Evolutionary conservation across 345 rosid species (phyloP), one percentile per base, ranked within the genome.

Genomic region (Excoecaria agallocha): DNA sequence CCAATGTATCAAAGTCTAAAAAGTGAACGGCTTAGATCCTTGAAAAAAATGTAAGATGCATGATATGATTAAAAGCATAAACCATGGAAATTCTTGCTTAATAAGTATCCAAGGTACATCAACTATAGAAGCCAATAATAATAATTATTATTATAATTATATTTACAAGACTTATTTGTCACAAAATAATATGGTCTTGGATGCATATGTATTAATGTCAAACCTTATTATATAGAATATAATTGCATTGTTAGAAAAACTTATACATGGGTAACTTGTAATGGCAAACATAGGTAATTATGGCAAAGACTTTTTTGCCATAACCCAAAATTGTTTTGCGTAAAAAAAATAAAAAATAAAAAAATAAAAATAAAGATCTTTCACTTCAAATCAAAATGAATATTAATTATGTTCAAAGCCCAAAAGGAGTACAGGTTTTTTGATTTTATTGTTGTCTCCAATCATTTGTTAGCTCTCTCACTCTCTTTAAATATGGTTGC

Each of bases 221-320:
- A 83, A 75, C 69, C 78, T 80, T 68, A 83, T 80, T 57, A 80
- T 64, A 69, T 72, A 64, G 13, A 52, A 57, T 61, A 79, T 77
- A 77, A 83, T 80, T 77, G 46, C 79, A 0, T 64, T 38, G 70
- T 74, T 71, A 57, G 76, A 77, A 80, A 74, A 83, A 69, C 39
- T 11, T 12, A 56, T 66, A 77, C 60, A 65, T 17, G 81, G 48
- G 78, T 86, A 78, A 74, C 84, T 85, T 86, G 87, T 79, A 86
- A 85, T 85, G 90, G 89, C 85, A 85, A 88, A 88, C 90, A 85
- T 72, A 41, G 41, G 85, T 74, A 72, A 86, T 86, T 74, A 88
- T 86, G 63, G 65, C 87, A 70, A 79, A 76, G 87, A 84, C 87
- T 85, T 85, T 85, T 72, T 82, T 74, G 83, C 81, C 86, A 66